Evolutionary conservation across 1,284 basidiomycete genomes (phyloP).

Genomic region (Ustilago trichophora): DNA sequence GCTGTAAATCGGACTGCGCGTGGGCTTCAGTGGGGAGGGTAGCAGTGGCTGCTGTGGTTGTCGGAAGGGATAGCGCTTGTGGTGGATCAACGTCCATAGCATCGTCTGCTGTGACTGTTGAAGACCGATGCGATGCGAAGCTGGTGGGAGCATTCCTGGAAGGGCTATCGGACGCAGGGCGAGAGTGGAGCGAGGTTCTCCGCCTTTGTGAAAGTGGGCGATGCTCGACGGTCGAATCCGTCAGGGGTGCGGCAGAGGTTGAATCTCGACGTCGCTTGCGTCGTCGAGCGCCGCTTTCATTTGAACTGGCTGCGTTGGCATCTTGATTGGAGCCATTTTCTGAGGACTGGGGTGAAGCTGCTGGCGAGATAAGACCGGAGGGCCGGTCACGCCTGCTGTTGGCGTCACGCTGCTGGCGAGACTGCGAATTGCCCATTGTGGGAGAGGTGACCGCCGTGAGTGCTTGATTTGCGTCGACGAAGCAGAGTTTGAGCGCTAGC

Average conservation of each 20-base stretch:
- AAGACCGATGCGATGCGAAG: not conserved
- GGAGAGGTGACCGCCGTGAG: not conserved
- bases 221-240: not conserved
- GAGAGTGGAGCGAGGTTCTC: not conserved
- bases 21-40: not conserved
- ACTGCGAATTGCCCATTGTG: slow-evolving; percentile 37
- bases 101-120: not conserved
- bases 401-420: slow-evolving; percentile 15
- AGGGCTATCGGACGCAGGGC: not conserved
- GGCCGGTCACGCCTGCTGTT: not conserved
- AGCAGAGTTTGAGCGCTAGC: not conserved
- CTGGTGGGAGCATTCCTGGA: not conserved
- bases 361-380: not conserved
- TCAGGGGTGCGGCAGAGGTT: not conserved
- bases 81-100: slow-evolving; percentile 17
- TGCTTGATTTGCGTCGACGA: not conserved
- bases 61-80: not conserved
- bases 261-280: slow-evolving; percentile 29
- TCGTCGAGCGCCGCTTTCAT: not conserved
- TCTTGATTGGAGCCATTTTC: not conserved
- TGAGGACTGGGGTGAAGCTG: not conserved
- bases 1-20: slow-evolving; percentile 10
- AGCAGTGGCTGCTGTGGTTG: not conserved
- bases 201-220: slow-evolving; percentile 13
- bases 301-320: too few relatives aligned